Evolutionary conservation across 2,329 filamentous ascomycete genomes (phyloP).

Genomic region (Seiridium cupressi): DNA sequence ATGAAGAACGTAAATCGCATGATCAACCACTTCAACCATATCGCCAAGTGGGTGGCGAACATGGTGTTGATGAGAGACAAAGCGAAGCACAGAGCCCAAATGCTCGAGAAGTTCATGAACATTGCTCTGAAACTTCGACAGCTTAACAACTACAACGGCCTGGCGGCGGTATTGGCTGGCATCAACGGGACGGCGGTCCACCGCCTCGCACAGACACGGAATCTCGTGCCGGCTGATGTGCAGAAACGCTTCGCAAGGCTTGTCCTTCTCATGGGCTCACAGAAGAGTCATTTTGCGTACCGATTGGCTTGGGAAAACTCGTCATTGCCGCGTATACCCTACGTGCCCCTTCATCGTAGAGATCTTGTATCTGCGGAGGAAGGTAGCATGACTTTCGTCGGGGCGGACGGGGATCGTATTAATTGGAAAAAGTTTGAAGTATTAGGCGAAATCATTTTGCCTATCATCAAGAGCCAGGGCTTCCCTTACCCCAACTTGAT

Average conservation of each 20-base stretch:
- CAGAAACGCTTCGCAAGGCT: constrained; percentile 86
- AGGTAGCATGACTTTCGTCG: constrained; percentile 87
- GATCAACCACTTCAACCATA: constrained; percentile 88
- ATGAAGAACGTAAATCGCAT: constrained; percentile 89
- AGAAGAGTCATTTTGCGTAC: constrained; percentile 92
- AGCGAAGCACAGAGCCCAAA: constrained; percentile 87
- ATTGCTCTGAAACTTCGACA: constrained; percentile 83
- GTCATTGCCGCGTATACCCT: constrained; percentile 84
- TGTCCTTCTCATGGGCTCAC: constrained; percentile 87
- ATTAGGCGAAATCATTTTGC: constrained; percentile 85
- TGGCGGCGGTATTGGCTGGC: constrained; percentile 91
- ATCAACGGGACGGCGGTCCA: constrained; percentile 87
- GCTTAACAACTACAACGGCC: constrained; percentile 94
- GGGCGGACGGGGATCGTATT: constrained; percentile 69
- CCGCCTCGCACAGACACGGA: constrained; percentile 75
- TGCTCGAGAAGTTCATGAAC: constrained; percentile 94
- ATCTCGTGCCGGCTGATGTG: constrained; percentile 67
- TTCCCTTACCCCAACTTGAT: constrained; percentile 73
- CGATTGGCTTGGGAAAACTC: constrained; percentile 98
- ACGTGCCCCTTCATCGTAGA: constrained; percentile 83
- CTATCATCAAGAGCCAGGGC: constrained; percentile 89
- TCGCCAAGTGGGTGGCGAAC: constrained; percentile 79
- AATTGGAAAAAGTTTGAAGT: constrained; percentile 99
- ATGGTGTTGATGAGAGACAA: constrained; percentile 90
- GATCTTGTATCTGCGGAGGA: constrained; percentile 92